Base-by-base conservation (phyloP, 305 asterid species). In the Plantago lanceolata region DNA sequence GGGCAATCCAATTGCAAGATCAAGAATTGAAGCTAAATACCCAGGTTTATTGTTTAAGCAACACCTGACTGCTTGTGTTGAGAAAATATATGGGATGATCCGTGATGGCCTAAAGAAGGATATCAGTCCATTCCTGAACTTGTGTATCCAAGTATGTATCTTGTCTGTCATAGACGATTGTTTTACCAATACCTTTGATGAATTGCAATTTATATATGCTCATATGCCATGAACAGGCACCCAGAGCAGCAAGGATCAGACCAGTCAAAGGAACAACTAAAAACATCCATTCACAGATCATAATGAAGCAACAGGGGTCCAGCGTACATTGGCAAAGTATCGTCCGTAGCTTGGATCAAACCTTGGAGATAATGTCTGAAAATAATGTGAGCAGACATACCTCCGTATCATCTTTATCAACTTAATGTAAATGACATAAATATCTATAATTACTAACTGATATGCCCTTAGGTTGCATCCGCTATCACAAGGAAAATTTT, bases 11-110 rank as follows among this genome's bases (percentile, higher is more conserved):
- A 79, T 75, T 50, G 65, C 69, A 9, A 81, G 77, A 74, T 83
- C 96, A 66, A 79, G 95, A 68, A 84, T 91, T 71, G 96, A 86
- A 78, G 95, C 96, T 56, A 91, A 85, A 78, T 91, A 91, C 67
- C 98, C 98, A 17, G 98, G 96, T 69, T 65, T 91, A 69, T 70
- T 91, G 77, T 91, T 91, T 73, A 91, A 91, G 84, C 97, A 91
- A 76, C 96, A 91, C 75, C 74, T 91, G 66, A 88, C 95, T 59
- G 96, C 96, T 69, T 91, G 96, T 64, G 95, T 86, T 59, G 96
- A 91, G 82, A 91, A 90, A 79, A 78, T 88, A 80, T 85, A 81
- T 56, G 97, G 97, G 76, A 81, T 81, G 86, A 84, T 88, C 70
- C 97, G 96, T 5, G 97, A 90, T 73, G 79, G 81, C 76, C 65